Evolutionary conservation across 768 basidiomycete genomes (phyloP).

Genomic region (Naganishia antarctica): DNA sequence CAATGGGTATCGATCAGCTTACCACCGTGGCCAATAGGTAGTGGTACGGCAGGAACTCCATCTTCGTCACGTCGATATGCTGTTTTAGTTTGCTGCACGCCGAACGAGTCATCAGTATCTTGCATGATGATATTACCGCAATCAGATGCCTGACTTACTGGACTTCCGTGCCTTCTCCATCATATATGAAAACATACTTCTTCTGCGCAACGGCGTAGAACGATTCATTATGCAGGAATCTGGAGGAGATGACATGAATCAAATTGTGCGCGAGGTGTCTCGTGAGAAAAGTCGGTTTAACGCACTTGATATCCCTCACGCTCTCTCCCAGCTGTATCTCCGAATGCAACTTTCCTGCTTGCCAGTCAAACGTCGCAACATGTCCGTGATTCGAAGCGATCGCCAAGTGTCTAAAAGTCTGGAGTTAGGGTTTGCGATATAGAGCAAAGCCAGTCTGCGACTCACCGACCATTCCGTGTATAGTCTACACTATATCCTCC

Average conservation of each 20-base stretch:
- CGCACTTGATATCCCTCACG: constrained; percentile 84
- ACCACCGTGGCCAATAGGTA: constrained; percentile 85
- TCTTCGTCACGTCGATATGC: constrained; percentile 73
- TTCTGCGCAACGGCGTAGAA: constrained; percentile 94
- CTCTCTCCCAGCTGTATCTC: constrained; percentile 87
- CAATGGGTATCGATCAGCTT: constrained; percentile 36
- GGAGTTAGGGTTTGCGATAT: too few species aligned
- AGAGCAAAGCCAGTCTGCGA: too few species aligned
- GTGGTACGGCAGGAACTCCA: constrained; percentile 92
- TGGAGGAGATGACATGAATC: constrained; percentile 48
- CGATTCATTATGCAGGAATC: constrained; percentile 86
- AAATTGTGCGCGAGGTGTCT: too few species aligned
- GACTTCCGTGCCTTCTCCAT: constrained; percentile 84
- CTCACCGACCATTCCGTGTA: constrained; percentile 82
- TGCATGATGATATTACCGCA: not conserved
- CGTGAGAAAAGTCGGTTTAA: too few species aligned
- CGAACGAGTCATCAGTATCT: not conserved
- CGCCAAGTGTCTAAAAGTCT: constrained; percentile 81
- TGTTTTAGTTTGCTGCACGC: constrained; percentile 47
- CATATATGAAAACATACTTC: constrained; percentile 93
- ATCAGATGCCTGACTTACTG: constrained; percentile 55
- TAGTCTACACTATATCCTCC: constrained; percentile 72
- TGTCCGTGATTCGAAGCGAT: constrained; percentile 78
- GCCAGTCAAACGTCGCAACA: constrained; percentile 90
- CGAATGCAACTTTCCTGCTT: constrained; percentile 73